phyloP scores from a whole-genome alignment of 441 rosid species.

The Pelargonium citronellum region DNA sequence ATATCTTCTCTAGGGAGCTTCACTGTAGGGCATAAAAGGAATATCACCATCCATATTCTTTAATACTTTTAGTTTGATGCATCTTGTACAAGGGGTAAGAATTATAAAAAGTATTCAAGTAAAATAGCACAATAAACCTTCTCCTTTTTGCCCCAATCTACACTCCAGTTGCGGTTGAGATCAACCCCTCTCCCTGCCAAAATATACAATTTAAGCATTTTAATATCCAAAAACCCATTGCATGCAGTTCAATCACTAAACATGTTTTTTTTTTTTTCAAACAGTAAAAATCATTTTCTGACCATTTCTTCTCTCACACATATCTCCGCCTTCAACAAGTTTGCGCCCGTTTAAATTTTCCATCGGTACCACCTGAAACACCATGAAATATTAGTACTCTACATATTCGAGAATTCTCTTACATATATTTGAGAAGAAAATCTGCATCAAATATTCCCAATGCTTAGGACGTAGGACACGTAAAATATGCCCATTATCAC shows the following conservation, averaged over 20 bases:
- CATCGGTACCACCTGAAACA: slow-evolving; percentile 25
- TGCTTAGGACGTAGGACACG: background rate
- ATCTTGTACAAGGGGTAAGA: background rate
- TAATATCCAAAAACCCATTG: background rate
- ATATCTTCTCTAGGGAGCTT: background rate
- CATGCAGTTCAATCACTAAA: no score
- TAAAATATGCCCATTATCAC: background rate
- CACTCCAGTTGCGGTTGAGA: slow-evolving; percentile 95
- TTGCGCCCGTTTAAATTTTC: slow-evolving; percentile 26
- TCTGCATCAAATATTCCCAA: background rate
- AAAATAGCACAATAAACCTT: slow-evolving; percentile 41
- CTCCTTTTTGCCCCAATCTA: slow-evolving; percentile 99
- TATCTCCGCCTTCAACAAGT: slow-evolving; percentile 27
- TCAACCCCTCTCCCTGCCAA: slow-evolving; percentile 93
- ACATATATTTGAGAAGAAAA: background rate
- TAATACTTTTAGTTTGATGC: background rate
- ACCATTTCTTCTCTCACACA: slow-evolving; percentile 28
- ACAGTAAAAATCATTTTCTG: slow-evolving; percentile 8
- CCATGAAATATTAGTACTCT: background rate
- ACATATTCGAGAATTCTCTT: background rate
- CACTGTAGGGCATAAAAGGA: background rate
- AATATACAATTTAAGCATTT: slow-evolving; percentile 15
- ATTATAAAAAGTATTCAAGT: slow-evolving; percentile 4
- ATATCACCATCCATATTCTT: background rate
- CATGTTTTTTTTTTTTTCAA: background rate